Conservation (phyloP, 768 basidiomycete genomes). For the Tricholoma bakamatsutake region DNA sequence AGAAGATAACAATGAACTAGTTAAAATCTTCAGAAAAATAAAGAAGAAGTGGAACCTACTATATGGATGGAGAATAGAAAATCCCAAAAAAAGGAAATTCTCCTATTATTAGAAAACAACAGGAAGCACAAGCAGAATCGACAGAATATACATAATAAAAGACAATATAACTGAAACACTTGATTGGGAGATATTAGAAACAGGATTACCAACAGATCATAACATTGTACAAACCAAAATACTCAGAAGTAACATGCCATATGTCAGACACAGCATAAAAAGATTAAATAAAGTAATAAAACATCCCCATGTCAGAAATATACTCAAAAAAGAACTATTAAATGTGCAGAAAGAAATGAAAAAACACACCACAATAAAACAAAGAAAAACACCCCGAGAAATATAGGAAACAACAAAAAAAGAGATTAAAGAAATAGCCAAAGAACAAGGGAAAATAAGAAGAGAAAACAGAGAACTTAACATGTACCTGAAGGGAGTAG, state of each 20-base stretch:
- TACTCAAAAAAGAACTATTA: not conserved
- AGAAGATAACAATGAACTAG: conserved; percentile 37
- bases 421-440: not conserved
- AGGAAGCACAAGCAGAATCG: not conserved
- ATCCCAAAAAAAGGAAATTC: not conserved
- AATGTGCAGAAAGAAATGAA: not conserved
- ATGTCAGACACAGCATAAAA: not conserved
- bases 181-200: not conserved
- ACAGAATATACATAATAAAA: not conserved
- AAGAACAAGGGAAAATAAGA: not conserved
- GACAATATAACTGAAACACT: not conserved
- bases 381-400: not conserved
- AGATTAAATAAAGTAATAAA: not conserved
- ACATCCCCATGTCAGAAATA: not conserved
- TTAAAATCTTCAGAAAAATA: not conserved
- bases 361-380: not conserved
- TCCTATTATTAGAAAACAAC: not conserved
- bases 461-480: not conserved
- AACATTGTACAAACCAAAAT: not conserved
- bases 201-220: not conserved
- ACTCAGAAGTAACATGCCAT: not conserved
- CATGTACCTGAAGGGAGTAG: too few species aligned
- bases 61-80: not conserved
- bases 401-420: not conserved
- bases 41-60: not conserved